These are phyloP conservation scores for Knoxdaviesia capensis DNA, from an alignment of 2,329 filamentous ascomycete genomes.

Conservation along the genomic window DNA sequence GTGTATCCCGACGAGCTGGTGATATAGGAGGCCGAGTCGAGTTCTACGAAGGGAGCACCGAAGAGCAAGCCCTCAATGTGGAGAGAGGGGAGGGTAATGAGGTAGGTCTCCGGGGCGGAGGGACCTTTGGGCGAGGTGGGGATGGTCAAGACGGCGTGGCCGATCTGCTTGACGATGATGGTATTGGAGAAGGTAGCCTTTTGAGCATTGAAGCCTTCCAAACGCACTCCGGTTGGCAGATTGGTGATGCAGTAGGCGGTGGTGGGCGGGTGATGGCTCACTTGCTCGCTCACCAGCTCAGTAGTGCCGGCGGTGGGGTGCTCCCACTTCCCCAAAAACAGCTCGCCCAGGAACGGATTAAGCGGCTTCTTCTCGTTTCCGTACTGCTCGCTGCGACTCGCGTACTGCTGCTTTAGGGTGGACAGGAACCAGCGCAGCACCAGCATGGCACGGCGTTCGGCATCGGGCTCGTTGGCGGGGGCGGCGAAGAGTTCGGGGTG, in stretches of 20 bases:
- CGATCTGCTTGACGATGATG: constrained; percentile 88
- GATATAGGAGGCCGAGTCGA: constrained; percentile 72
- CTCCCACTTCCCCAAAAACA: constrained; percentile 83
- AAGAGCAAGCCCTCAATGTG: constrained; percentile 90
- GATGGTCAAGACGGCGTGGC: constrained; percentile 67
- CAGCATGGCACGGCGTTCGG: constrained; percentile 62
- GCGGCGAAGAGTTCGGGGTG: constrained; percentile 63
- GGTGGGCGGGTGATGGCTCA: constrained; percentile 82
- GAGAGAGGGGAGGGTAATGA: constrained; percentile 77
- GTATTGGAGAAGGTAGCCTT: constrained; percentile 89
- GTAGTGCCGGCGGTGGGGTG: constrained; percentile 58
- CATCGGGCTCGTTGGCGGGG: constrained; percentile 58
- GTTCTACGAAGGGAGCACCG: constrained; percentile 72
- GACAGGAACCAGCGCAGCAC: constrained; percentile 96
- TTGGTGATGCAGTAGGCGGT: constrained; percentile 92
- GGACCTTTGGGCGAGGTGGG: constrained; percentile 20
- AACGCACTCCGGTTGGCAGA: constrained; percentile 54
- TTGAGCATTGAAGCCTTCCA: constrained; percentile 87
- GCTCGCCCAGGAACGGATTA: constrained; percentile 87
- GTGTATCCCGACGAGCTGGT: constrained; percentile 72
- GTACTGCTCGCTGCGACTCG: constrained; percentile 51
- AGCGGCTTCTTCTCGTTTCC: constrained; percentile 95
- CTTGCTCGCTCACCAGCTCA: constrained; percentile 80
- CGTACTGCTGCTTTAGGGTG: constrained; percentile 74
- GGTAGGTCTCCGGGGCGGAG: constrained; percentile 43